These are phyloP conservation scores for Fonsecaea pedrosoi DNA, from an alignment of 2,329 filamentous ascomycete genomes.

Conservation along the genomic window DNA sequence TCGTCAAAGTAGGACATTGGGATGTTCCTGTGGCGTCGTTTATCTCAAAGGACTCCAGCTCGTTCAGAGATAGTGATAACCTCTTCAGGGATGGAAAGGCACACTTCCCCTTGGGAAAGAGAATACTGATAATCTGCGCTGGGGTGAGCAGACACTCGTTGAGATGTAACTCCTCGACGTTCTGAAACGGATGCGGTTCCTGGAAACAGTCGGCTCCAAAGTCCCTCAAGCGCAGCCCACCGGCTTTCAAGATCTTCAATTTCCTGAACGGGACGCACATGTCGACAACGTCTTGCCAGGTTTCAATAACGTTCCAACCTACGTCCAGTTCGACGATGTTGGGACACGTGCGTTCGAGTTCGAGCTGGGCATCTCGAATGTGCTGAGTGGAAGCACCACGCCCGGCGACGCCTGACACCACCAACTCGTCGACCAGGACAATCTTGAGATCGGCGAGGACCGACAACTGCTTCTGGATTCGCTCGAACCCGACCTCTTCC, in stretches of 20 bases:
- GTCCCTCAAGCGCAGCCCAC: constrained; percentile 32
- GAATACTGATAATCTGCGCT: constrained; percentile 62
- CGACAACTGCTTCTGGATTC: constrained; percentile 81
- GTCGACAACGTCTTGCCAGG: constrained; percentile 68
- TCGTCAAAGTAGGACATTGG: constrained; percentile 53
- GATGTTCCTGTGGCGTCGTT: neutral
- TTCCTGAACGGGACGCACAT: constrained; percentile 75
- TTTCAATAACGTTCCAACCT: constrained; percentile 79
- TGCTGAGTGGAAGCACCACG: constrained; percentile 33
- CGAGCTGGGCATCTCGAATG: constrained; percentile 45
- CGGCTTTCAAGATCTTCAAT: constrained; percentile 69
- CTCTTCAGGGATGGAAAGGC: constrained; percentile 35
- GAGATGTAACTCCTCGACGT: constrained; percentile 63
- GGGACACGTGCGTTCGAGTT: constrained; percentile 64
- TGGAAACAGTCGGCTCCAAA: constrained; percentile 10
- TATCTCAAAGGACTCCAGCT: constrained; percentile 29
- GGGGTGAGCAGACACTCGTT: constrained; percentile 72
- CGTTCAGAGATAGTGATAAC: constrained; percentile 33
- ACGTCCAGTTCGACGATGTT: constrained; percentile 78
- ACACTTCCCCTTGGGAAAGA: constrained; percentile 18
- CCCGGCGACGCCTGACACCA: constrained; percentile 56
- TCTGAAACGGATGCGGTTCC: constrained; percentile 46
- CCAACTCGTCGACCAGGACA: constrained; percentile 79
- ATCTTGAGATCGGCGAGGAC: constrained; percentile 77
- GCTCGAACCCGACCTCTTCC: constrained; percentile 94